phyloP scores from a whole-genome alignment of 768 basidiomycete genomes.

The Tylopilus rubrobrunneus region DNA sequence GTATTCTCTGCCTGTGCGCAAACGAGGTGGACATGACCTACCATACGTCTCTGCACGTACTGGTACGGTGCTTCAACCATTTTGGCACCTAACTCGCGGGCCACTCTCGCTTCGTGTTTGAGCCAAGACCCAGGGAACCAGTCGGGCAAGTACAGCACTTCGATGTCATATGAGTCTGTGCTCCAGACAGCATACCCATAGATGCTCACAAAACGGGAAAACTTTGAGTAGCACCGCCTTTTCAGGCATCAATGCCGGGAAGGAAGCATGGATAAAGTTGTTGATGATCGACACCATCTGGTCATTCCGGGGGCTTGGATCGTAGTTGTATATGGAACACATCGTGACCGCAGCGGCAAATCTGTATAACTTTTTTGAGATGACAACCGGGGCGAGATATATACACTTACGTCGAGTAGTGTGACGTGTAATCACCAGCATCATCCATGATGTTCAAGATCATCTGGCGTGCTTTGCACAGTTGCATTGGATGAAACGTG shows the following conservation, averaged over 20 bases:
- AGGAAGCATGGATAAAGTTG: slow-evolving; percentile 6
- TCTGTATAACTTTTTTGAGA: slow-evolving; percentile 14
- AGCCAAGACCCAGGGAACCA: slow-evolving; percentile 22
- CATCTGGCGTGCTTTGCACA: slow-evolving; percentile 10
- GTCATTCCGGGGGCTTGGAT: slow-evolving; percentile 13
- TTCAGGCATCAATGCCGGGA: slow-evolving; percentile 8
- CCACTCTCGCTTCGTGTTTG: slow-evolving; percentile 9
- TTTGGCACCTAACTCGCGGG: slow-evolving; percentile 5
- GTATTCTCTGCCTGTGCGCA: not conserved
- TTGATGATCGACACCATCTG: slow-evolving; percentile 14
- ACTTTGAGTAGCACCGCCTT: slow-evolving; percentile 10
- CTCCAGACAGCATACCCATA: not conserved
- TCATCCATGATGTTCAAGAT: slow-evolving; percentile 8
- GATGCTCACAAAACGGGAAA: slow-evolving; percentile 17
- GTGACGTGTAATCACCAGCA: slow-evolving; percentile 1
- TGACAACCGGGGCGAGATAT: not conserved
- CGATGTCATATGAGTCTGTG: not conserved
- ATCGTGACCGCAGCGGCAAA: slow-evolving; percentile 31
- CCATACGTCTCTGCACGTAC: slow-evolving; percentile 8
- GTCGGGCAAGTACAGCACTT: slow-evolving; percentile 27
- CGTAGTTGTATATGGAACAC: slow-evolving; percentile 17
- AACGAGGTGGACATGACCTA: not conserved
- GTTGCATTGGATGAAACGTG: slow-evolving; percentile 15
- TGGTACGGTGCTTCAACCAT: slow-evolving; percentile 17
- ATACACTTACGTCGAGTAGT: slow-evolving; percentile 10